Evolutionary conservation across 2,329 filamentous ascomycete genomes (phyloP), one percentile per base, ranked within the genome.

Genomic region (Malbranchea cinnamomea): DNA sequence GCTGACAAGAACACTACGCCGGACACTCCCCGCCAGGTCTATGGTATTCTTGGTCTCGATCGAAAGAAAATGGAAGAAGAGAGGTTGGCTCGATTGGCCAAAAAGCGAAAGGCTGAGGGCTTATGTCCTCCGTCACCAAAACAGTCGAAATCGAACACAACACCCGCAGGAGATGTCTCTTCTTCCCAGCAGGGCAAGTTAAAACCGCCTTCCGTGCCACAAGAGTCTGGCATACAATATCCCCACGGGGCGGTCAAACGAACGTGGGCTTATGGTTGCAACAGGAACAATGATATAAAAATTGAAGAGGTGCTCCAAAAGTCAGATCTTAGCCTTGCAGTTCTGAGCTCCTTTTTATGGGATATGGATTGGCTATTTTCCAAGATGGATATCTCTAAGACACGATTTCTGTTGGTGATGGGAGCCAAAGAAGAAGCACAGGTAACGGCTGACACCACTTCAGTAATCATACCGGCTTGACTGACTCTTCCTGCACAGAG

Each of bases 331-430:
- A 62, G 79, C 29, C 68, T 83, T 22, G 85, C 82, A 1, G 68
- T 95, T 0, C 57, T 95, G 4, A 92, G 84, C 42, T 81, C 87
- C 0, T 95, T 79, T 42, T 73, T 87, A 48, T 89, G 81, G 74
- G 78, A 95, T 38, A 68, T 77, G 9, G 67, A 78, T 16, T 94
- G 82, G 81, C 51, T 89, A 25, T 52, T 87, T 16, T 66, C 62
- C 4, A 91, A 89, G 48, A 51, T 92, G 16, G 62, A 82, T 37
- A 48, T 64, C 9, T 42, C 39, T 7, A 64, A 51, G 32, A 81
- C 76, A 0, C 74, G 71, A 40, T 56, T 82, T 13, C 60, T 80
- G 11, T 60, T 76, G 40, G 55, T 77, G 12, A 71, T 78, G 63
- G 67, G 72, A 38, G 70, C 65, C 2, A 65, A 67, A 35, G 60